Conservation (phyloP, 305 asterid genomes). For the Fraxinus dipetala region DNA sequence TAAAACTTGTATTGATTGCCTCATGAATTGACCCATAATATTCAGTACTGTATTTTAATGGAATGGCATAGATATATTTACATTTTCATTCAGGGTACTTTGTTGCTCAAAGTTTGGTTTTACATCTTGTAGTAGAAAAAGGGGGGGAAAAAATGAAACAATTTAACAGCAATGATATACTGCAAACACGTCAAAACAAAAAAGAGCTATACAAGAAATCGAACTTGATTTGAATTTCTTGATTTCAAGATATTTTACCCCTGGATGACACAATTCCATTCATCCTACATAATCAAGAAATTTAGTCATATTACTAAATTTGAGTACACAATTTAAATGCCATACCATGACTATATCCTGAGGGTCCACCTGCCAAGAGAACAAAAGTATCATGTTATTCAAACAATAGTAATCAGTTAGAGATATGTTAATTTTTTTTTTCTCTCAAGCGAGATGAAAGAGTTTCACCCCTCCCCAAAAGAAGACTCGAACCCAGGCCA, state of each 20-base stretch:
- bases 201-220: constrained; percentile 12
- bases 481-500: neutral
- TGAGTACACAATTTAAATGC: constrained; percentile 1
- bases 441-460: neutral
- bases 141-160: neutral
- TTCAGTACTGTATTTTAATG: neutral
- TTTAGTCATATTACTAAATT: neutral
- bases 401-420: neutral
- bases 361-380: constrained; percentile 80
- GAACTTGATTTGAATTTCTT: constrained; percentile 6
- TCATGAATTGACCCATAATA: neutral
- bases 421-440: neutral
- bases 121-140: neutral
- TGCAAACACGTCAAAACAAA: neutral
- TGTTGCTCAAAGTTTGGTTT: neutral
- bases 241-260: constrained; percentile 7
- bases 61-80: neutral
- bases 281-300: neutral
- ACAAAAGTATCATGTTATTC: constrained; percentile 18
- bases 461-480: neutral
- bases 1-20: neutral
- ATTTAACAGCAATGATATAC: neutral
- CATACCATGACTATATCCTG: constrained; percentile 98
- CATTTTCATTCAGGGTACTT: neutral
- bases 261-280: neutral